Conservation (phyloP, 2,329 filamentous ascomycete species). For the Alternaria gaisen region DNA sequence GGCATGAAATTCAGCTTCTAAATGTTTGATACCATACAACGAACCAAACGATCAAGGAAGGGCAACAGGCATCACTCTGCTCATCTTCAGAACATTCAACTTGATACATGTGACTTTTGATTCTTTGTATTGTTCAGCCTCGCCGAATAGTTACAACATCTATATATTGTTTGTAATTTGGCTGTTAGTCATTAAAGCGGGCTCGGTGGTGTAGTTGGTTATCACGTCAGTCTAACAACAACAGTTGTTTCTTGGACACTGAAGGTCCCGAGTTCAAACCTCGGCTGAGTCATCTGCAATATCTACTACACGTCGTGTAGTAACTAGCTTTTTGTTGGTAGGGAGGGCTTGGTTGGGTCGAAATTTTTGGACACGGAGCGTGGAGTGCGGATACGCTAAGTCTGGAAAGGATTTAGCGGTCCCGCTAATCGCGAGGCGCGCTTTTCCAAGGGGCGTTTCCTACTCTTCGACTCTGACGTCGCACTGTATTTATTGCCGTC, state of each 20-base stretch:
- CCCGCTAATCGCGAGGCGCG: not conserved
- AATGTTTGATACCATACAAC: not conserved
- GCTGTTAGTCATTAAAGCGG: conserved; percentile 5
- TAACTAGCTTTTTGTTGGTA: not conserved
- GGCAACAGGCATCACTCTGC: no score
- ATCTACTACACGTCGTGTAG: not conserved
- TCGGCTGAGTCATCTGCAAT: conserved; percentile 23
- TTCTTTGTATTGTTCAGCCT: no score
- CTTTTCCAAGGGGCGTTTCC: not conserved
- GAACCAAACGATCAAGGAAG: not conserved
- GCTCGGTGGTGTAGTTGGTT: conserved; percentile 58
- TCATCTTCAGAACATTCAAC: no score
- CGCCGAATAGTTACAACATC: no score
- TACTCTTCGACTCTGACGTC: not conserved
- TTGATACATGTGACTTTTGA: no score
- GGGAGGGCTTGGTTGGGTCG: not conserved
- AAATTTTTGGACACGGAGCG: not conserved
- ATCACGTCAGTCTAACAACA: conserved; percentile 58
- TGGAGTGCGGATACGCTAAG: not conserved
- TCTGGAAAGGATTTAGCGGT: not conserved
- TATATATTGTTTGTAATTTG: not conserved
- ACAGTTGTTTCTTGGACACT: conserved; percentile 12
- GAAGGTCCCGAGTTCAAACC: conserved; percentile 30
- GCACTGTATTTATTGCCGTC: not conserved
- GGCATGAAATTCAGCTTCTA: conserved; percentile 64